These are phyloP conservation scores for Nicotiana paniculata DNA, from an alignment of 257 asterid species.

Conservation along the genomic window DNA sequence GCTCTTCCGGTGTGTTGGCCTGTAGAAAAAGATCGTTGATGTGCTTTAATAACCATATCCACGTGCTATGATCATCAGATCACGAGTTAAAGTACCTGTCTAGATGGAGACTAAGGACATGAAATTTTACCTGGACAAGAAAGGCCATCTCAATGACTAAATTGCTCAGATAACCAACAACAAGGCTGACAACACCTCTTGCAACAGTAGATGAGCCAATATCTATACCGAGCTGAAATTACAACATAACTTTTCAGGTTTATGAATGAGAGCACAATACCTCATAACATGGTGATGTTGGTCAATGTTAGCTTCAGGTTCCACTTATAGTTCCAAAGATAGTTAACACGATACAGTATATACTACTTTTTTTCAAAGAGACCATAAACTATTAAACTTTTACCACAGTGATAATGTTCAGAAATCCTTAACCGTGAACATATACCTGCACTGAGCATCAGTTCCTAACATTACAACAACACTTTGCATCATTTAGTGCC, in stretches of 20 bases:
- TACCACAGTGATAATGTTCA: not conserved
- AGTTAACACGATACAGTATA: not conserved
- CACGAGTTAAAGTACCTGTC: not conserved
- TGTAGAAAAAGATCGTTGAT: slow-evolving; percentile 10
- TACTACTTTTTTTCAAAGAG: not conserved
- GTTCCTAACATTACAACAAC: not conserved
- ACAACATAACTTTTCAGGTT: not conserved
- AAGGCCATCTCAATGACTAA: slow-evolving; percentile 91
- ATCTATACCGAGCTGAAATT: slow-evolving; percentile 64
- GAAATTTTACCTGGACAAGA: slow-evolving; percentile 62
- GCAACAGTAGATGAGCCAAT: slow-evolving; percentile 90
- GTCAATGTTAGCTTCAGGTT: not conserved
- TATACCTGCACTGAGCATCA: not conserved
- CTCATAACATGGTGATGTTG: not conserved
- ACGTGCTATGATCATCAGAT: not conserved
- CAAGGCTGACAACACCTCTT: slow-evolving; percentile 80
- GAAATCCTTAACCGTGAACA: not conserved
- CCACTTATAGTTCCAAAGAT: not conserved
- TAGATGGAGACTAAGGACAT: not conserved
- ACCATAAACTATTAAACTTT: not conserved
- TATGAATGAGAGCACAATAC: not conserved
- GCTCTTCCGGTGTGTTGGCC: slow-evolving; percentile 81
- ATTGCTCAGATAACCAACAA: slow-evolving; percentile 86
- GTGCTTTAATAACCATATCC: not conserved
- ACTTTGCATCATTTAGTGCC: not conserved